These are phyloP conservation scores for Nyctanthes arbortristis DNA, from an alignment of 257 asterid genomes.

Conservation along the genomic window DNA sequence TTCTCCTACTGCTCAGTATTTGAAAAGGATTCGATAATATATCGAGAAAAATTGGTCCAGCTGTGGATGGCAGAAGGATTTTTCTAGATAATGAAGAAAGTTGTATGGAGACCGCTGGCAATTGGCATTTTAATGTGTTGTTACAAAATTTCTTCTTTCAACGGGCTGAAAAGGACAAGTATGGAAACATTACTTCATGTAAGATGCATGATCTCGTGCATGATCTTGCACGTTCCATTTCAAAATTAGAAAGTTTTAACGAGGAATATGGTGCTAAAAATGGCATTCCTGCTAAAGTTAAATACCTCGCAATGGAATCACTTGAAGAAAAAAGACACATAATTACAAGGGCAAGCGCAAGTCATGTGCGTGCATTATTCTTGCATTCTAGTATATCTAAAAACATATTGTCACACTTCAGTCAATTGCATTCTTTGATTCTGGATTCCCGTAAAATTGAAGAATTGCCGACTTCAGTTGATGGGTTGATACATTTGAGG, in stretches of 20 bases:
- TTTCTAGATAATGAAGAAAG: too few species aligned
- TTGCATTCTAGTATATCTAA: too few species aligned
- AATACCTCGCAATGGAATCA: too few species aligned
- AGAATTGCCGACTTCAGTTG: constrained; percentile 4
- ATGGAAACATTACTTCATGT: background rate
- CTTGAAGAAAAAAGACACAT: too few species aligned
- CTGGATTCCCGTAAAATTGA: too few species aligned
- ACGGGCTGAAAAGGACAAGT: background rate
- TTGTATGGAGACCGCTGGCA: constrained; percentile 19
- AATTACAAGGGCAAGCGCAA: too few species aligned
- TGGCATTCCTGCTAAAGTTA: too few species aligned
- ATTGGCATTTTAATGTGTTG: background rate
- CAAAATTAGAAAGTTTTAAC: too few species aligned
- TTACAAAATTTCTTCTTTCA: constrained; percentile 2
- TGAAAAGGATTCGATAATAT: background rate
- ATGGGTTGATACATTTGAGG: constrained; percentile 22
- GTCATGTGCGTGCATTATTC: too few species aligned
- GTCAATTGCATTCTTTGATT: too few species aligned
- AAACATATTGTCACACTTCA: too few species aligned
- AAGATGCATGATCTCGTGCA: constrained; percentile 22
- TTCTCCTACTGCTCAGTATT: constrained; percentile 17
- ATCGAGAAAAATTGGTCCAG: constrained; percentile 10
- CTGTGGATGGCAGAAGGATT: constrained; percentile 25
- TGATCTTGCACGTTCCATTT: constrained; percentile 19
- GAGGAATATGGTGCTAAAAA: too few species aligned